Conservation (phyloP, 2,329 filamentous ascomycete species). For the Sporothrix sp. region DNA sequence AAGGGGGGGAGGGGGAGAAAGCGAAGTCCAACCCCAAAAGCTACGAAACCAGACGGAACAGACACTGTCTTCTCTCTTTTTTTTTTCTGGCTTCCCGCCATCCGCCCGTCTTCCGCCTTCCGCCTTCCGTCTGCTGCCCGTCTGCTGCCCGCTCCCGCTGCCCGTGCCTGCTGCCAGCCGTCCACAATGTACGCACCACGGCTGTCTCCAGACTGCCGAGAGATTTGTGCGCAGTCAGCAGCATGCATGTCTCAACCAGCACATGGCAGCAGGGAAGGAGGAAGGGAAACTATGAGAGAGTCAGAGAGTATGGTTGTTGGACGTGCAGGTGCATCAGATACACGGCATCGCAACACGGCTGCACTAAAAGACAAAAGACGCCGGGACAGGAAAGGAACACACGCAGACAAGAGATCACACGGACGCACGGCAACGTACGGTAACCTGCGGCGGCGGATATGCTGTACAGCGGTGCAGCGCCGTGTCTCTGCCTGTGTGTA, state of each 20-base stretch:
- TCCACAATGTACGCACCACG: no score
- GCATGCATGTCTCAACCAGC: constrained; percentile 1
- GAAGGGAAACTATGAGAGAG: background rate
- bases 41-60: background rate
- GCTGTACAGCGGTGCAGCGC: no score
- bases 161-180: no score
- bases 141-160: background rate
- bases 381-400: background rate
- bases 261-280: background rate
- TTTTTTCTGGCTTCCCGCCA: no score
- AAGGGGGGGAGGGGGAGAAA: background rate
- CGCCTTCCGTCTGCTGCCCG: background rate
- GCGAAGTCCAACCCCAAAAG: no score
- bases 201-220: background rate
- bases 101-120: background rate
- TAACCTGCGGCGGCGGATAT: no score
- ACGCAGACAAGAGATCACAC: background rate
- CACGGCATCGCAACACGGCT: background rate
- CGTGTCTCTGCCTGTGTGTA: no score
- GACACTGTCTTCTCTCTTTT: background rate
- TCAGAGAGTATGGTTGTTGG: background rate
- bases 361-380: background rate
- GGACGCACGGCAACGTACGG: background rate
- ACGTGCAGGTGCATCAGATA: background rate
- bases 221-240: background rate